Base-by-base conservation (phyloP, 345 rosid species). In the Barbarea vulgaris region DNA sequence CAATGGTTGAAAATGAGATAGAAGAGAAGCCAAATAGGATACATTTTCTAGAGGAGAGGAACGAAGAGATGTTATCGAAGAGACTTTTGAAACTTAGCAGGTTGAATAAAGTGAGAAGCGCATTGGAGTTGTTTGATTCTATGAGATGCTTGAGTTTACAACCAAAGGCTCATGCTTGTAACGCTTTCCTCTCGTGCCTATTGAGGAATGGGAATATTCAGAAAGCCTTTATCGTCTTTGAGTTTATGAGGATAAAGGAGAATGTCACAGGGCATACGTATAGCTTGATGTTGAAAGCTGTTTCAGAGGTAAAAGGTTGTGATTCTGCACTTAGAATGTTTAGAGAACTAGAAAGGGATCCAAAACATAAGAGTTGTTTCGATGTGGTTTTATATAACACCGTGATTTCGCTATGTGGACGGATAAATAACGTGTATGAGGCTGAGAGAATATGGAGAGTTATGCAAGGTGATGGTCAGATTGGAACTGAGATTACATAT, bases 311-410 rank as follows among this genome's bases (percentile, higher is more conserved):
- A 8, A 73, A 72, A 28, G 90, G 97, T 65, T 84, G 58, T 74
- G 86, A 86, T 72, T 82, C 84, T 24, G 87, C 94, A 1, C 79
- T 93, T 12, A 36, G 76, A 33, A 73, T 86, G 86, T 91, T 89
- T 74, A 67, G 70, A 27, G 84, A 79, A 65, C 44, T 86, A 39
- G 90, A 84, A 77, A 83, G 55, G 21, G 76, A 82, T 41, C 77
- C 81, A 0, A 77, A 57, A 15, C 81, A 64, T 61, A 74, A 22
- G 62, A 73, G 71, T 56, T 56, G 21, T 55, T 87, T 89, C 57
- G 94, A 93, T 76, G 83, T 81, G 13, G 36, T 88, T 83, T 84
- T 91, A 21, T 93, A 89, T 54, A 93, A 93, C 76, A 93, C 98
- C 0, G 78, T 81, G 66, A 80, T 93, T 70, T 87, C 96, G 10